Conservation (phyloP, 106 monocot species). For the Dioscorea alata region DNA sequence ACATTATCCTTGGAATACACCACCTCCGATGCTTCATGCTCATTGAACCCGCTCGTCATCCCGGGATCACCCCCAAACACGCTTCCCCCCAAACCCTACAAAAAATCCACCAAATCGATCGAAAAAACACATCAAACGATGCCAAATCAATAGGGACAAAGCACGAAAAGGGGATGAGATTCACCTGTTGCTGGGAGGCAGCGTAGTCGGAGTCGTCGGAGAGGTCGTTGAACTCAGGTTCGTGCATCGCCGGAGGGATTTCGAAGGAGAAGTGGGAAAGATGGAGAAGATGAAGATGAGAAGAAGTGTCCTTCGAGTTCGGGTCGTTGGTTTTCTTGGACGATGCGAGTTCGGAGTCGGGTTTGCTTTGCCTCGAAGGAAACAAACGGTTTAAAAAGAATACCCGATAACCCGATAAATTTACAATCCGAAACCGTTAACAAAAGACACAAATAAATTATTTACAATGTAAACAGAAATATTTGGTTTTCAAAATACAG, state of each 20-base stretch:
- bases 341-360: no score
- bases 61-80: conserved; percentile 30
- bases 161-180: not conserved
- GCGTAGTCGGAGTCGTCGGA: conserved; percentile 80
- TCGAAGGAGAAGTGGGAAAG: not conserved
- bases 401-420: no score
- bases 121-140: not conserved
- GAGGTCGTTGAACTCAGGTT: conserved; percentile 57
- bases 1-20: conserved; percentile 70
- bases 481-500: no score
- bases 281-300: not conserved
- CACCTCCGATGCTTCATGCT: conserved; percentile 18
- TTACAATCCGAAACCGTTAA: no score
- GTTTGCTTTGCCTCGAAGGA: no score
- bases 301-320: not conserved
- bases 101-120: not conserved
- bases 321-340: not conserved
- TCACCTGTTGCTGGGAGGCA: conserved; percentile 55
- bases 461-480: no score
- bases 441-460: no score
- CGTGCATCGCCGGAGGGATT: conserved; percentile 19
- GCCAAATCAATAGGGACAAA: not conserved
- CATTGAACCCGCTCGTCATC: conserved; percentile 18
- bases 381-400: no score
- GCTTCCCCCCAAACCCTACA: conserved; percentile 7